A percentile compares a stretch with the other conserved stretches of the same genome.
Evolutionary conservation across 768 basidiomycete species (phyloP).

Genomic region (Kwoniella europaea): DNA sequence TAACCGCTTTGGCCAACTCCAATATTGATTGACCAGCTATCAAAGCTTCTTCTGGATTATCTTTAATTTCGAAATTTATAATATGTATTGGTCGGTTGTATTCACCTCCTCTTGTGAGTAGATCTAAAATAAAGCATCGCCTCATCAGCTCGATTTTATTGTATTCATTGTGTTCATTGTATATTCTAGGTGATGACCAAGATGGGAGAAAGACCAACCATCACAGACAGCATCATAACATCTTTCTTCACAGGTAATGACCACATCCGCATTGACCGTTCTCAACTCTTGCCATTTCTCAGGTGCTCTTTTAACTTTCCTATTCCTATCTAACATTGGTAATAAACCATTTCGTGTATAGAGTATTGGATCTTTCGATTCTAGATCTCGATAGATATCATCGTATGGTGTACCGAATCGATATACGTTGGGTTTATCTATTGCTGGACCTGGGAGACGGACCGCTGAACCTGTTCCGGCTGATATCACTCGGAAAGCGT

Average conservation of each 20-base stretch:
- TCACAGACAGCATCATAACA: constrained; percentile 99
- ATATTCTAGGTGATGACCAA: not conserved
- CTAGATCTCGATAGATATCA: constrained; percentile 88
- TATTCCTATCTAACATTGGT: constrained; percentile 94
- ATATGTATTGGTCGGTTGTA: constrained; percentile 92
- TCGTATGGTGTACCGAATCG: constrained; percentile 97
- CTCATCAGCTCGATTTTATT: too few relatives aligned
- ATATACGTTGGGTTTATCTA: constrained; percentile 98
- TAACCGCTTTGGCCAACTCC: constrained; percentile 82
- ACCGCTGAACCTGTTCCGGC: constrained; percentile 97
- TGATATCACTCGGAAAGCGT: constrained; percentile 87
- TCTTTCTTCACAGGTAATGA: constrained; percentile 98
- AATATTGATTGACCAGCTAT: constrained; percentile 95
- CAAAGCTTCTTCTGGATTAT: constrained; percentile 96
- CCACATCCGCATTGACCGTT: constrained; percentile 81
- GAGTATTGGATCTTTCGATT: constrained; percentile 79
- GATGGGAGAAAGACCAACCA: constrained; percentile 66
- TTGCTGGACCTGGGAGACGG: constrained; percentile 89
- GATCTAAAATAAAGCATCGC: constrained; percentile 62
- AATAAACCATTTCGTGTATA: constrained; percentile 92
- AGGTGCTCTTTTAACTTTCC: constrained; percentile 86
- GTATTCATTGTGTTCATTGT: not conserved
- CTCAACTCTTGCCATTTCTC: constrained; percentile 96
- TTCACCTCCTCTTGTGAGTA: constrained; percentile 84
- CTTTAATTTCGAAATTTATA: constrained; percentile 97